Conservation (phyloP, 2,329 filamentous ascomycete genomes). For the Ophiostoma perfectum region DNA sequence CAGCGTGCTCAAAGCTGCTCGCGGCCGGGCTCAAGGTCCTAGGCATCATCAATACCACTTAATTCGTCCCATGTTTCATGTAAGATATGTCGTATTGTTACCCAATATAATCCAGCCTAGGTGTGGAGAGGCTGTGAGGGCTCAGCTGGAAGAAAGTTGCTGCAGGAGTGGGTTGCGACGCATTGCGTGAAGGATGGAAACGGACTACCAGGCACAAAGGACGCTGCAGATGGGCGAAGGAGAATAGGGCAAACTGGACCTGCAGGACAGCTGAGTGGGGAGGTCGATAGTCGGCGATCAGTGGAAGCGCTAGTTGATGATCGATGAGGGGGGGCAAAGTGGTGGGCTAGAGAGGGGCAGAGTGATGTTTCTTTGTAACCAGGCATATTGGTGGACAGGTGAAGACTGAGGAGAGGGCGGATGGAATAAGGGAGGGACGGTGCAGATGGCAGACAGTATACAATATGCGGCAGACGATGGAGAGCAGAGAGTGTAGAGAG, state of each 20-base stretch:
- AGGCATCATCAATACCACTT: not conserved
- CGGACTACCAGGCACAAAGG: not conserved
- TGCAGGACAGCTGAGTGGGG: conserved; percentile 1
- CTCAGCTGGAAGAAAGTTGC: no score
- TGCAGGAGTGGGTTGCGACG: no score
- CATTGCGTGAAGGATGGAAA: no score
- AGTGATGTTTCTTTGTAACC: conserved; percentile 3
- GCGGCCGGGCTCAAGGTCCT: not conserved
- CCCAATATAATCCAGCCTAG: no score
- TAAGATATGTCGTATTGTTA: no score
- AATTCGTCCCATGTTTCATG: no score
- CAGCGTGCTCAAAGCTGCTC: not conserved
- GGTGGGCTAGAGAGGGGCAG: conserved; percentile 2
- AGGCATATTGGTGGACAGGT: not conserved
- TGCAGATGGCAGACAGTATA: no score
- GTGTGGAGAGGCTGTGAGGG: no score
- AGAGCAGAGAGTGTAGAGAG: not conserved
- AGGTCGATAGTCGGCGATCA: conserved; percentile 5
- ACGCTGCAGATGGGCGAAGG: not conserved
- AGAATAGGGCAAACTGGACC: not conserved
- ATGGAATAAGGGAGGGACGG: not conserved
- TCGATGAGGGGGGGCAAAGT: conserved; percentile 3
- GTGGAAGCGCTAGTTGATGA: conserved; percentile 15
- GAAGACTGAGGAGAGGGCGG: not conserved
- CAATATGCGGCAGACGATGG: not conserved